Evolutionary conservation across 176 grass and related monocot genomes (phyloP).

Genomic region (Oryza coarctata): DNA sequence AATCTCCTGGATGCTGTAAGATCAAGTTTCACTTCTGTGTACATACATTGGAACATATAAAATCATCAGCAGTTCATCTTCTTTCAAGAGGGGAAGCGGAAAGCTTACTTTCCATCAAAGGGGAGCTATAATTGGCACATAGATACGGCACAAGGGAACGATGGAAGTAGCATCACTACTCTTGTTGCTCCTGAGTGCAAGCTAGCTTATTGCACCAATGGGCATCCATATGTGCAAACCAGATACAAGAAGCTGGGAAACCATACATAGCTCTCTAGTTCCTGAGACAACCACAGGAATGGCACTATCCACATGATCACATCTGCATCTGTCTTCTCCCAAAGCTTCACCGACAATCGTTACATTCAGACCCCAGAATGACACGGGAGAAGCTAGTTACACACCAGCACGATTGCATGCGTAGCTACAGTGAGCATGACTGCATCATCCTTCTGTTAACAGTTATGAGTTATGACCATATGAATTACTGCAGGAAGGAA

Average conservation of each 20-base stretch:
- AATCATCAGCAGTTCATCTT: neutral
- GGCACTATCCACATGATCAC: neutral
- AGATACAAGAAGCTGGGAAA: neutral
- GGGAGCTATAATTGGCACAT: neutral
- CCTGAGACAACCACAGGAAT: neutral
- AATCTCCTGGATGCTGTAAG: constrained; percentile 73
- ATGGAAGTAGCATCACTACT: neutral
- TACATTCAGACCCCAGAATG: neutral
- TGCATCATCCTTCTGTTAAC: neutral
- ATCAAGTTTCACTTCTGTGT: constrained; percentile 24
- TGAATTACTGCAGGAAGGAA: constrained; percentile 57
- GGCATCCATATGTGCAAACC: neutral
- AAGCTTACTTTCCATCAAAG: neutral
- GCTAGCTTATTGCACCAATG: neutral
- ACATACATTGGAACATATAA: neutral
- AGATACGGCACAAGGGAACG: neutral
- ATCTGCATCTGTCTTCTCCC: neutral
- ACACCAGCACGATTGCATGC: neutral
- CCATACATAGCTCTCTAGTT: neutral
- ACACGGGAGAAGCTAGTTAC: neutral
- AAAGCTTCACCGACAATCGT: neutral
- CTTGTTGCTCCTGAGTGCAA: neutral
- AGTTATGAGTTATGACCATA: too few relatives aligned
- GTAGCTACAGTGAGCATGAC: neutral
- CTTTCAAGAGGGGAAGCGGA: neutral